A percentile compares a stretch with the other conserved stretches of the same genome.
Conservation (phyloP, 371 early-diverging fungal species). For the Rhizopus microsporus region DNA sequence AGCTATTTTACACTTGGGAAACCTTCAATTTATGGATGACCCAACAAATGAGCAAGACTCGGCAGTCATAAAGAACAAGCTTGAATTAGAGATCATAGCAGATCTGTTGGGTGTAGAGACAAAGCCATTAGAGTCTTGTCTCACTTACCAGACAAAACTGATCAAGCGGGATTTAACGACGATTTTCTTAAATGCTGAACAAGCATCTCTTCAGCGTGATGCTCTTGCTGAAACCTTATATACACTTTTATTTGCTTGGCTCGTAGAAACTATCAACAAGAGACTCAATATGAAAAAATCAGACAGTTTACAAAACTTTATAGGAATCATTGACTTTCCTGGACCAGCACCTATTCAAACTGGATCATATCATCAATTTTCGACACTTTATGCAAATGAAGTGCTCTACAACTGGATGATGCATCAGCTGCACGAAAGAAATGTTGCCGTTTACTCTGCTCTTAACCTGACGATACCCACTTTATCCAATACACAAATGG, state of each 20-base stretch:
- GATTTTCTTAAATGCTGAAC: conserved; percentile 53
- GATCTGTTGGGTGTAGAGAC: conserved; percentile 74
- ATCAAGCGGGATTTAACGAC: conserved; percentile 58
- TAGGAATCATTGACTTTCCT: conserved; percentile 69
- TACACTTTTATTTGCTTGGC: conserved; percentile 28
- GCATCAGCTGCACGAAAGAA: conserved; percentile 62
- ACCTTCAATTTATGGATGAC: conserved; percentile 61
- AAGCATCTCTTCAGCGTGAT: conserved; percentile 44
- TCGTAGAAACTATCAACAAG: conserved; percentile 30
- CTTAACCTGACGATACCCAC: conserved; percentile 28
- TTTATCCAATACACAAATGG: conserved; percentile 31
- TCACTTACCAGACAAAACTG: conserved; percentile 31
- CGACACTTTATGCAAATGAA: conserved; percentile 80
- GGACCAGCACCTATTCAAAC: conserved; percentile 43
- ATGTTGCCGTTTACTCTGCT: conserved; percentile 39
- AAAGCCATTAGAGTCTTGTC: conserved; percentile 56
- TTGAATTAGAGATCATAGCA: conserved; percentile 68
- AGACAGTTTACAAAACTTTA: conserved; percentile 56
- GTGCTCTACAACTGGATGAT: conserved; percentile 63
- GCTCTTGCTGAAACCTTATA: conserved; percentile 29
- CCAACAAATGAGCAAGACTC: conserved; percentile 45
- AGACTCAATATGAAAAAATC: conserved; percentile 34
- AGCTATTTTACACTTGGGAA: conserved; percentile 78
- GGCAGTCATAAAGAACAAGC: conserved; percentile 56
- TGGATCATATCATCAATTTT: conserved; percentile 71